Evolutionary conservation across 2,329 filamentous ascomycete species (phyloP).

Genomic region (Epichloe bromicola): DNA sequence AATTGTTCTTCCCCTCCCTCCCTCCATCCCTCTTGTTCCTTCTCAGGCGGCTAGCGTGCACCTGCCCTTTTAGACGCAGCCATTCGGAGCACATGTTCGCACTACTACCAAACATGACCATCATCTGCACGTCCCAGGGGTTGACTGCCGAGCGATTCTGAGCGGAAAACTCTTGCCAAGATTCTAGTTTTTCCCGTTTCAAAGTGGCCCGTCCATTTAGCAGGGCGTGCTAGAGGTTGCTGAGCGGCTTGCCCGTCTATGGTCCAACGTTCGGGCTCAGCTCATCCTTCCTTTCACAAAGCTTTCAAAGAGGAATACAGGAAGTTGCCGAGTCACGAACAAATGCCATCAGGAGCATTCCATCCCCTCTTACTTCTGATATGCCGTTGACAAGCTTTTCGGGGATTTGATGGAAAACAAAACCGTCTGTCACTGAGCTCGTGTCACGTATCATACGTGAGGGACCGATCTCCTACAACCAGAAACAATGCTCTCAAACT

Average conservation of each 20-base stretch:
- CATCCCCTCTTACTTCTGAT: no score
- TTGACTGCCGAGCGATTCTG: background rate
- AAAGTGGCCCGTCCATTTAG: no score
- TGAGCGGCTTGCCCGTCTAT: background rate
- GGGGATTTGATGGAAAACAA: no score
- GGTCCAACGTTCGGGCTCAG: background rate
- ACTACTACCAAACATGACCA: background rate
- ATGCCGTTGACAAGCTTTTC: no score
- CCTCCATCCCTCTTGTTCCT: no score
- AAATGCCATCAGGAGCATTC: no score
- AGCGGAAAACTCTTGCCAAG: background rate
- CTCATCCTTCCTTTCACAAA: background rate
- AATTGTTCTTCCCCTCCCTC: no score
- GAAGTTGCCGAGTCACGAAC: no score
- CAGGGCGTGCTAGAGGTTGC: no score
- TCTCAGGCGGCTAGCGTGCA: background rate
- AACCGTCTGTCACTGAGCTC: background rate
- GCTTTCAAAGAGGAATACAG: background rate
- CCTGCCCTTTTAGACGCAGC: background rate
- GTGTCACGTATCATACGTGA: background rate
- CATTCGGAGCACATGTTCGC: background rate
- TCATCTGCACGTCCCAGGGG: background rate
- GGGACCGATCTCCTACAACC: background rate
- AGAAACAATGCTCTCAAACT: background rate
- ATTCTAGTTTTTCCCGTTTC: no score